A percentile compares a stretch with the other conserved stretches of the same genome.
Conservation (phyloP, 768 basidiomycete genomes). For the Tylopilus vinaceipallidus region DNA sequence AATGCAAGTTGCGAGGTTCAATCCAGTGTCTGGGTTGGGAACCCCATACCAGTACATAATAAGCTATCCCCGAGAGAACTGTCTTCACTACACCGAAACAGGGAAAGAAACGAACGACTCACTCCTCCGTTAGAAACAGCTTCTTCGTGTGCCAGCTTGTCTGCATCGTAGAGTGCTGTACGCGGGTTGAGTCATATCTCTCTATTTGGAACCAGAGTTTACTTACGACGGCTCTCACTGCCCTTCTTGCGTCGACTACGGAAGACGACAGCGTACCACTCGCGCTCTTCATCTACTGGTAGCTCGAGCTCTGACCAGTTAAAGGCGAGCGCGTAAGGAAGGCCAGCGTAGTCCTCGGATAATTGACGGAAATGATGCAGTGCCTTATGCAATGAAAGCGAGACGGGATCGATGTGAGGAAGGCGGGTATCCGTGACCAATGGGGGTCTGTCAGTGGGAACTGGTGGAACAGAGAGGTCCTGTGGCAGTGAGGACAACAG, state of each 20-base stretch:
- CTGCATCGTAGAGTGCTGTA: conserved; percentile 83
- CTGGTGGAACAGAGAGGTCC: conserved; percentile 26
- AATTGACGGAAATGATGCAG: conserved; percentile 72
- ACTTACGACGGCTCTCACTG: conserved; percentile 65
- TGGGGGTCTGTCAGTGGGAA: conserved; percentile 39
- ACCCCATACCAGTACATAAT: conserved; percentile 95
- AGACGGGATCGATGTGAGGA: conserved; percentile 83
- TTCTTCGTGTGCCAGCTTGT: conserved; percentile 87
- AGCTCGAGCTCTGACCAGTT: conserved; percentile 80
- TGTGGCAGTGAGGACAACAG: conserved; percentile 74
- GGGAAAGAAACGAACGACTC: conserved; percentile 27
- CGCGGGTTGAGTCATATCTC: conserved; percentile 4
- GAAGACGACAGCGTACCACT: conserved; percentile 94
- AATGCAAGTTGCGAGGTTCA: conserved; percentile 94
- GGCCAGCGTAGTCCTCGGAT: conserved; percentile 56
- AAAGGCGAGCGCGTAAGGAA: conserved; percentile 74
- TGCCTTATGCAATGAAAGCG: conserved; percentile 82
- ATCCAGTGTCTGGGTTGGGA: conserved; percentile 68
- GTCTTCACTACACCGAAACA: conserved; percentile 3
- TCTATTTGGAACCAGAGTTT: not conserved
- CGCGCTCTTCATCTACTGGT: conserved; percentile 68
- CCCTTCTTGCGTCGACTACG: conserved; percentile 71
- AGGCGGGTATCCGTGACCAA: conserved; percentile 70
- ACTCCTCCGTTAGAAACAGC: conserved; percentile 86
- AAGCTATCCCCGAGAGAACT: conserved; percentile 41